Base-by-base conservation (phyloP, 108 stramenopile genomes). In the Phaeodactylum tricornutum region DNA sequence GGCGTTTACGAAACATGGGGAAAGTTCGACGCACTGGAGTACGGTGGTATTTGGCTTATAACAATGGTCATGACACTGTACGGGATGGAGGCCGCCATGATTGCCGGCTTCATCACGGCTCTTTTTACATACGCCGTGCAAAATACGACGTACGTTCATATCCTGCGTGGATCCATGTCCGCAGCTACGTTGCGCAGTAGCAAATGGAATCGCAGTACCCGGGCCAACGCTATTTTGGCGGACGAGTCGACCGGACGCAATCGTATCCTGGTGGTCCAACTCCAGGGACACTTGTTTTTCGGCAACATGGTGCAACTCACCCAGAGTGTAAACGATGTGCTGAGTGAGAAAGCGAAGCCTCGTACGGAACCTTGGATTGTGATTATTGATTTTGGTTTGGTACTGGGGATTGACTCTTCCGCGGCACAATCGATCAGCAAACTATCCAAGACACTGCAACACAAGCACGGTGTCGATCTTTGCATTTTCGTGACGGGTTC, bases 231-330 rank as follows among this genome's bases (percentile, higher is more conserved):
- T n/a, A 79, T 79, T 62, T 55, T 88, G 30, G 46, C 63, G 20
- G 45, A 65, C 37, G 36, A 38, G n/a, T 57, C 25, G 24, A 58
- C 22, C 22, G 79, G 79, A 4, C 54, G 84, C 28, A 21, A 48
- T 11, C 53, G 74, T 14, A 79, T 86, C 16, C 56, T 70, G 26
- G 63, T 86, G 1, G 56, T 81, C 23, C 72, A 73, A 42, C 52
- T 80, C 31, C 75, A 87, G 43, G 81, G 78, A 1, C 77, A 89
- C 50, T 59, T 77, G 17, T 66, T 77, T 57, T 86, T 81, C 41
- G 79, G 75, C 0, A 81, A 81, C 51, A 47, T 73, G 35, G 68
- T 66, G 0, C 67, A 71, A 14, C 45, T 86, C 50, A 66, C 69
- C 23, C 75, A 80, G 15, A 60, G 61, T 22, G 61, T 85, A 23